Conservation (phyloP, 495 filamentous ascomycete genomes). For the Talaromyces thailandensis region DNA sequence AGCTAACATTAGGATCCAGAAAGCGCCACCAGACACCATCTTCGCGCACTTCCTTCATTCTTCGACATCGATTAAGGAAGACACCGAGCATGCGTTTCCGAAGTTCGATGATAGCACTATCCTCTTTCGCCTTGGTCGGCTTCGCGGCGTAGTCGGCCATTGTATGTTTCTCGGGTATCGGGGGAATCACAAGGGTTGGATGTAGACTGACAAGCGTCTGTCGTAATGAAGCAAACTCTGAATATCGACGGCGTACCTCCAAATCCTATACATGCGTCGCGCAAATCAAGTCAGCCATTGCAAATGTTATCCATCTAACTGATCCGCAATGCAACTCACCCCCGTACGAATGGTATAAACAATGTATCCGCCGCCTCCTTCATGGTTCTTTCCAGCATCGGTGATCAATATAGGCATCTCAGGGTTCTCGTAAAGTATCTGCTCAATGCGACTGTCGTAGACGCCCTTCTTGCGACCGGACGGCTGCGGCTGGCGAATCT, state of each 20-base stretch:
- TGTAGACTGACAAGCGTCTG: conserved; percentile 83
- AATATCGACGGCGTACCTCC: conserved; percentile 90
- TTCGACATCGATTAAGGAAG: conserved; percentile 85
- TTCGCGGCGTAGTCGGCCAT: conserved; percentile 98
- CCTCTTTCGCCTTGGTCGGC: conserved; percentile 95
- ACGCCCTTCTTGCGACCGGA: conserved; percentile 64
- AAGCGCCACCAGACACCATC: conserved; percentile 98
- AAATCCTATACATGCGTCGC: conserved; percentile 56
- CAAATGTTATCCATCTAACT: neutral
- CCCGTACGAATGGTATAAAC: conserved; percentile 95
- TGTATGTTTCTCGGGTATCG: conserved; percentile 96
- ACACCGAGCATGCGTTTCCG: conserved; percentile 93
- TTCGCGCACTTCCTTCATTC: conserved; percentile 86
- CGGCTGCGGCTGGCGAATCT: conserved; percentile 24
- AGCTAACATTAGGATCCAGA: conserved; percentile 95
- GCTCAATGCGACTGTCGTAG: conserved; percentile 91
- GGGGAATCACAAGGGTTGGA: conserved; percentile 88
- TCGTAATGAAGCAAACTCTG: conserved; percentile 89
- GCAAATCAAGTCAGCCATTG: conserved; percentile 1
- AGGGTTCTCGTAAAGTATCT: conserved; percentile 91
- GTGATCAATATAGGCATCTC: conserved; percentile 82
- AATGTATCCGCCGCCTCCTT: conserved; percentile 83
- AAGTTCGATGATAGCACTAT: conserved; percentile 89
- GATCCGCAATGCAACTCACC: conserved; percentile 46
- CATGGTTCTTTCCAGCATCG: conserved; percentile 89